These are phyloP conservation scores for Penicillium angulare DNA, from an alignment of 495 filamentous ascomycete genomes.

Conservation along the genomic window DNA sequence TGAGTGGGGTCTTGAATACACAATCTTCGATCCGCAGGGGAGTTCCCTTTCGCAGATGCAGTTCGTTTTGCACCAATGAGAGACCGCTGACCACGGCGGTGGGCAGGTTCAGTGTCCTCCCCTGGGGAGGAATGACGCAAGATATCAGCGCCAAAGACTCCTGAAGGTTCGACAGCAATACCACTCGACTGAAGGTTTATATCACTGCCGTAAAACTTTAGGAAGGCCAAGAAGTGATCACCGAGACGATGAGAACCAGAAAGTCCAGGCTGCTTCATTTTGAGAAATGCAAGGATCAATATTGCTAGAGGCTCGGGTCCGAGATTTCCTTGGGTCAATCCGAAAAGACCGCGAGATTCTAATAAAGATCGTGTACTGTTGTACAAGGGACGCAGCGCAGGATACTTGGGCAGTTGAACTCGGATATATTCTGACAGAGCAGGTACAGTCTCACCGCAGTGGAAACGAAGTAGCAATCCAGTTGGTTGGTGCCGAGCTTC, in stretches of 20 bases:
- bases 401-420: slow-evolving; percentile 48
- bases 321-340: slow-evolving; percentile 42
- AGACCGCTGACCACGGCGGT: slow-evolving; percentile 39
- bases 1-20: slow-evolving; percentile 63
- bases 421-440: slow-evolving; percentile 38
- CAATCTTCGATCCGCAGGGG: slow-evolving; percentile 28
- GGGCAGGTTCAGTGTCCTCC: slow-evolving; percentile 20
- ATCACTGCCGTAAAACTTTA: slow-evolving; percentile 47
- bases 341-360: slow-evolving; percentile 45
- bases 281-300: slow-evolving; percentile 56
- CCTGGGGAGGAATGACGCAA: neutral
- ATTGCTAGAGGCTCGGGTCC: slow-evolving; percentile 52
- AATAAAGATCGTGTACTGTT: slow-evolving; percentile 46
- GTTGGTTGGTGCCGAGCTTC: slow-evolving; percentile 39
- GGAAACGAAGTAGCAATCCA: slow-evolving; percentile 50
- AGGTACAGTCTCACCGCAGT: slow-evolving; percentile 32
- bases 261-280: slow-evolving; percentile 37
- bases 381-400: slow-evolving; percentile 50
- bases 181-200: slow-evolving; percentile 46
- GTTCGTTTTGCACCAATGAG: slow-evolving; percentile 35
- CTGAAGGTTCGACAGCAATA: slow-evolving; percentile 50
- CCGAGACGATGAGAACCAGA: slow-evolving; percentile 25
- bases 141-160: slow-evolving; percentile 34
- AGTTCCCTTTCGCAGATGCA: slow-evolving; percentile 29
- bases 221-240: slow-evolving; percentile 46